These are phyloP conservation scores for Esteya vermicola DNA, from an alignment of 2,329 filamentous ascomycete species.

Conservation along the genomic window DNA sequence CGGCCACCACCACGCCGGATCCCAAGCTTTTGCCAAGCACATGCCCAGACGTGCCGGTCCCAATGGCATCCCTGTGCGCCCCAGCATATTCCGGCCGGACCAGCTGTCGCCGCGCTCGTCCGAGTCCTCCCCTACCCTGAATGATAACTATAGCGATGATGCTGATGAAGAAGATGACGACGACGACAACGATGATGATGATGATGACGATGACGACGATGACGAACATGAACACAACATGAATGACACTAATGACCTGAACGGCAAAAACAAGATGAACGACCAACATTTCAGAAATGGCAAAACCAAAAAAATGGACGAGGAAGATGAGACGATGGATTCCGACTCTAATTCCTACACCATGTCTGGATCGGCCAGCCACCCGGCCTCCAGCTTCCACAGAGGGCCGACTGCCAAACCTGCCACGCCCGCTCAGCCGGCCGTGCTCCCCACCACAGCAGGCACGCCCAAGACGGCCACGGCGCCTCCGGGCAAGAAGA, in stretches of 20 bases:
- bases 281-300: slow-evolving; percentile 3
- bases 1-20: slow-evolving; percentile 2
- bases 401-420: too few species aligned
- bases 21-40: slow-evolving; percentile 1
- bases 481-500: too few species aligned
- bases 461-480: background rate
- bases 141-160: background rate
- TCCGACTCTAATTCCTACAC: slow-evolving; percentile 11
- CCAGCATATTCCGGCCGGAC: slow-evolving; percentile 15
- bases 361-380: too few species aligned
- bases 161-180: background rate
- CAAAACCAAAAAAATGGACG: background rate
- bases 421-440: too few species aligned
- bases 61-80: slow-evolving; percentile 18
- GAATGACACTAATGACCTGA: background rate
- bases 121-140: slow-evolving; percentile 10
- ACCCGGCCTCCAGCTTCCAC: too few species aligned
- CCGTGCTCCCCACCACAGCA: background rate
- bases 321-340: slow-evolving; percentile 6
- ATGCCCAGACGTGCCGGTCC: slow-evolving; percentile 13
- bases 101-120: slow-evolving; percentile 24
- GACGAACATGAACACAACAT: slow-evolving; percentile 1
- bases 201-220: slow-evolving; percentile 3
- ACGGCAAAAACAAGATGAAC: background rate
- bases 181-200: slow-evolving; percentile 4